Evolutionary conservation across 306 rosid species (phyloP), one percentile per base, ranked within the genome.

Genomic region (Vigna radiata): DNA sequence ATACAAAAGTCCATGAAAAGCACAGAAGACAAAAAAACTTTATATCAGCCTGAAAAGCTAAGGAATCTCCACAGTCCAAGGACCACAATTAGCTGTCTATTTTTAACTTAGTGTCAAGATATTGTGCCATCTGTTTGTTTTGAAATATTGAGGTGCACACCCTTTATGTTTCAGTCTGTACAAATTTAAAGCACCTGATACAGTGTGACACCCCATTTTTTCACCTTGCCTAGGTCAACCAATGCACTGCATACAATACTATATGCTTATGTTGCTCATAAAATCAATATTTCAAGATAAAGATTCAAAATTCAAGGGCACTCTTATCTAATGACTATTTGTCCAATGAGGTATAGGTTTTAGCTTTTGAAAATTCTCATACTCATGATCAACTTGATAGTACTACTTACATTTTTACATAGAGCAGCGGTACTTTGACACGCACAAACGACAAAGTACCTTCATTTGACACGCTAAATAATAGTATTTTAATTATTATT

Each of bases 21-120:
- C 47, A 77, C 18, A 4, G 48, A 12, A 55, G 67, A 43, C 62
- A 73, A 7, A 2, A 62, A 44, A 48, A 47, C 62, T 17, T 47
- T 75, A 21, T 60, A 17, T 69, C 60, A 56, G 11, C 17, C 75
- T 68, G 75, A 62, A 62, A 62, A 31, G 79, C 23, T 75, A 61
- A 62, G 62, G 79, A 75, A 75, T 75, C 71, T 75, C 50, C 23
- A 55, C 17, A 39, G 64, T 72, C 4, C 52, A 62, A 61, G 79
- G 79, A 75, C 79, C 79, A 75, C 62, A 0, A 58, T 43, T 48
- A 23, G 31, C 44, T 9, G 25, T 59, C 46, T 73, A 15, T 58
- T 41, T 56, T 59, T 16, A 41, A 73, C 10, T 36, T 37, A 13
- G n/a, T n/a, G 53, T 50, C 1, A 41, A 44, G 25, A 6, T 29